Evolutionary conservation across 768 basidiomycete species (phyloP), one percentile per base, ranked within the genome.

Genomic region (Rhodotorula paludigena): DNA sequence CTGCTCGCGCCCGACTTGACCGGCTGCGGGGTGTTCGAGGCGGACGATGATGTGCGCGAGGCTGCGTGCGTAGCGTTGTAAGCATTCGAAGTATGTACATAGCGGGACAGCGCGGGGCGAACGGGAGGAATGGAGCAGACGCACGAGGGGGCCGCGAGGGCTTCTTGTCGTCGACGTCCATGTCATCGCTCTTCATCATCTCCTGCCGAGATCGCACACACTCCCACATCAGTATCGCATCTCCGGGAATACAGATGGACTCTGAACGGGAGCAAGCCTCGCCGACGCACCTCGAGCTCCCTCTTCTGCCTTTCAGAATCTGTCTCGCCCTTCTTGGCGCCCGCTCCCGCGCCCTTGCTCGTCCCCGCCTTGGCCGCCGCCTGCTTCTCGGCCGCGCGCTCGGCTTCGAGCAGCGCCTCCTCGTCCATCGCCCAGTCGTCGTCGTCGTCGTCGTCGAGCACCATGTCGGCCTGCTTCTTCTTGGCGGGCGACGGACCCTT

Each of bases 231-330:
- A 41, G 47, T 3, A 18, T 4, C 15, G n/a, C n/a, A n/a, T n/a
- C n/a, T n/a, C n/a, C n/a, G n/a, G n/a, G n/a, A n/a, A n/a, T n/a
- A n/a, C n/a, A n/a, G n/a, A n/a, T n/a, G n/a, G n/a, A n/a, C n/a
- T n/a, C n/a, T n/a, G n/a, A 45, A 20, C 41, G 41, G 41, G 41
- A 20, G 20, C 11, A 20, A 41, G 20, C 20, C 20, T 10, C 11
- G 41, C 41, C n/a, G n/a, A 52, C 56, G 42, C 61, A 68, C 66
- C 61, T 68, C 66, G 28, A 68, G 33, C 32, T 68, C 66, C 45
- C 66, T 48, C 47, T 56, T 30, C 44, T 60, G 36, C 58, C 64
- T 36, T 39, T 66, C 64, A 0, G 44, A 23, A 5, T 55, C 45
- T n/a, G 42, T 59, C 56, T 68, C 61, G 32, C 51, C 52, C 32